Evolutionary conservation across 2,329 filamentous ascomycete genomes (phyloP), one percentile per base, ranked within the genome.

Genomic region (Blastomyces gilchristii): DNA sequence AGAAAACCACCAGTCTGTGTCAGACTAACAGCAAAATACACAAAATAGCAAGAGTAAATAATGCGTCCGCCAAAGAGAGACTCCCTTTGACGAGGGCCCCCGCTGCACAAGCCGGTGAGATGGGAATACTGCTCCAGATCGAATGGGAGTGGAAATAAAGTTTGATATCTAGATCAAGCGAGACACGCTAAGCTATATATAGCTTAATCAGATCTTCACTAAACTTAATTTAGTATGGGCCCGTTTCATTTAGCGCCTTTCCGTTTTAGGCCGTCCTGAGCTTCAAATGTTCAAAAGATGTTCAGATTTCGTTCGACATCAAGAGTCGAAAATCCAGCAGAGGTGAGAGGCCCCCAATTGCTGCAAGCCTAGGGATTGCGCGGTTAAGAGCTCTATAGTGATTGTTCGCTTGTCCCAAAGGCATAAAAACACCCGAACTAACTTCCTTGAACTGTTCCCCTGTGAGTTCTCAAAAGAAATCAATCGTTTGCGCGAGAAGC

Each of bases 191-290:
- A 14, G 9, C 31, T 45, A 14, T 8, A 60, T 60, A 16, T 52
- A 18, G 58, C 6, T 52, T 60, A 2, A 39, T 28, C 5, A 2
- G 7, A 16, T 2, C 9, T 2, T 3, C 2, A 7, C 34, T 54
- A 61, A 52, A 37, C 47, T 16, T 39, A 12, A 18, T 53, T 4
- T 37, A 22, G 59, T 14, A 31, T 53, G 53, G 18, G 18, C 7
- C 14, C 2, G 16, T 52, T 60, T 60, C n/a, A 39, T 41, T 22
- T 50, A 34, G 43, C 58, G 58, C 41, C 58, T 49, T 60, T n/a
- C 41, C 9, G 11, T 41, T 54, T 54, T 34, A n/a, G 14, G 22
- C 31, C 54, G n/a, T 22, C n/a, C 22, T 18, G 5, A 18, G 39
- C 5, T 41, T 58, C n/a, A n/a, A 3, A 22, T 22, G n/a, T 22